Base-by-base conservation (phyloP, 805 yeast genomes). In the Dipodascopsis tothii region DNA sequence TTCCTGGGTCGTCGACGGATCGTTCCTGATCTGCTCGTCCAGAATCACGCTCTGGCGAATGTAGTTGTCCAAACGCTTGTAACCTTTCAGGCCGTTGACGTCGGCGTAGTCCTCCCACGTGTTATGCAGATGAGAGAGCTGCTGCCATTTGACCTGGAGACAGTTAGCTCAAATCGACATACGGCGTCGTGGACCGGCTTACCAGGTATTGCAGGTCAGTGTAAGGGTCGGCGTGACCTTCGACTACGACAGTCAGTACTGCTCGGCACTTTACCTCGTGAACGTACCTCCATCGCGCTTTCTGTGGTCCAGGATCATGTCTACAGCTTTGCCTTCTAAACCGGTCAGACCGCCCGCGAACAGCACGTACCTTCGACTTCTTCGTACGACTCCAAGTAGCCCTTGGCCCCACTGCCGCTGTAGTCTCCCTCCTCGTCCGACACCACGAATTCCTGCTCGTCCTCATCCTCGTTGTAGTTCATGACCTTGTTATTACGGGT, bases 71-170 rank as follows among this genome's bases (percentile, higher is more conserved):
- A 92, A 74, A 54, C 81, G 80, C 61, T 94, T 84, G 54, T 76
- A 70, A 35, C 99, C 98, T 60, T 80, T 80, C 49, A 70, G 63
- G 5, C 67, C 65, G 20, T 53, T 41, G n/a, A 72, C 54, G 21
- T 59, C 60, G 9, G 63, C 65, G 64, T 81, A 87, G 2, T 75
- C 61, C 60, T 88, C 95, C 96, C 96, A 92, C 0, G 95, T 81
- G 62, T 90, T 92, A 65, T 92, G 99, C 50, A 92, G 70, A 66
- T 92, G 97, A 11, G 96, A 84, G 50, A 78, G 71, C 42, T 76
- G 84, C 17, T 75, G 71, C 98, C 99, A 92, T 66, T 92, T 92
- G 55, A 92, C 74, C 54, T 71, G 33, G 35, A 44, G 41, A 14
- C 28, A 77, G 66, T 39, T 20, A 27, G 4, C 21, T 3, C 5